Evolutionary conservation across 2,329 filamentous ascomycete genomes (phyloP).

Genomic region (Chaetomiaceae sp.): DNA sequence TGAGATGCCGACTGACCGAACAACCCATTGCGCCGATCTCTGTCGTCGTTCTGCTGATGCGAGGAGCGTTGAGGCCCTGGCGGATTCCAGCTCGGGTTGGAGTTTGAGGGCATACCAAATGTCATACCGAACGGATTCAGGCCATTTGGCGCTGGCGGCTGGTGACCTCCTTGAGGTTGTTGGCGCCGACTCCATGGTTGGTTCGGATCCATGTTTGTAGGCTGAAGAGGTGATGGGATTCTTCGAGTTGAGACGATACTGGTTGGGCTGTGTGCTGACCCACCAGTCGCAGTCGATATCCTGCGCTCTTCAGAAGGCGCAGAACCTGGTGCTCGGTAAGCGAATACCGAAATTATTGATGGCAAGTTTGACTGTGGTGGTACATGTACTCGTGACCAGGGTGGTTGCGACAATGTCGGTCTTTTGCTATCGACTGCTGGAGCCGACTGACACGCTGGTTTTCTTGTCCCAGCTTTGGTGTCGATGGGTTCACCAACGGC

Average conservation of each 20-base stretch:
- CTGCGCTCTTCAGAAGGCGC: not conserved
- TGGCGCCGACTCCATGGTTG: slow-evolving; percentile 6
- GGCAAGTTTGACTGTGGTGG: not conserved
- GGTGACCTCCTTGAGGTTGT: not conserved
- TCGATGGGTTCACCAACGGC: not conserved
- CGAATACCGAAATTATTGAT: not conserved
- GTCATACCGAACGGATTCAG: slow-evolving; percentile 4
- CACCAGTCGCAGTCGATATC: not conserved
- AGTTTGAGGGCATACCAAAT: not conserved
- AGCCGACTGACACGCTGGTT: no score
- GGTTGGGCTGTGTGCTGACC: not conserved
- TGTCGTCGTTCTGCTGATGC: not conserved
- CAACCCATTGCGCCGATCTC: not conserved
- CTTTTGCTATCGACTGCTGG: not conserved
- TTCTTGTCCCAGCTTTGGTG: no score
- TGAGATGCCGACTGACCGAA: not conserved
- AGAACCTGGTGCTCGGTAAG: not conserved
- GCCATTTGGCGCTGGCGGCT: not conserved
- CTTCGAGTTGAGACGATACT: not conserved
- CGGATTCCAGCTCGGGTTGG: not conserved
- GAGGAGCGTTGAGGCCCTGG: not conserved
- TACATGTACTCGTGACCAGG: no score
- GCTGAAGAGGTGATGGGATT: not conserved
- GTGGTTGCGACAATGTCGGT: not conserved
- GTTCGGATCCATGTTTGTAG: not conserved